These are phyloP conservation scores for Aspergillus novoparasiticus DNA, from an alignment of 2,329 filamentous ascomycete species.

Conservation along the genomic window DNA sequence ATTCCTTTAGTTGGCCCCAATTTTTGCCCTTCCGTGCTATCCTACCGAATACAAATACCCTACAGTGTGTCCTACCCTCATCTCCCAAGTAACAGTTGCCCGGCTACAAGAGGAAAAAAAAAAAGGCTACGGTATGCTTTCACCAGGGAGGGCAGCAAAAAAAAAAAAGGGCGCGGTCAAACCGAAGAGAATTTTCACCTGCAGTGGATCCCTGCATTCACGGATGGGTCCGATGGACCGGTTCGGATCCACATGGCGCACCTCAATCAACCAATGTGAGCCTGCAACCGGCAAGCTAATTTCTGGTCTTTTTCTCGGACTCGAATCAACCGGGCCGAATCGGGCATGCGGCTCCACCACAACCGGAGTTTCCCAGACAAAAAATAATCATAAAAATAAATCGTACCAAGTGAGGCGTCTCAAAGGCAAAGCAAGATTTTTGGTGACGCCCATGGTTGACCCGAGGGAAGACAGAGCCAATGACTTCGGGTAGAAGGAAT, in stretches of 20 bases:
- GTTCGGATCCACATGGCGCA: constrained; percentile 16
- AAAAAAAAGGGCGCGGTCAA: constrained; percentile 1
- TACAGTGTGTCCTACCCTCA: background rate
- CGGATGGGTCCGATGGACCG: constrained; percentile 25
- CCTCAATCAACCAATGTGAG: constrained; percentile 12
- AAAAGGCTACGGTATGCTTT: background rate
- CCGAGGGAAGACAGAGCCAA: background rate
- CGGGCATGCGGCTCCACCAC: constrained; percentile 29
- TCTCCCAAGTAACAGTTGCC: background rate
- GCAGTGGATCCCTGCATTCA: constrained; percentile 15
- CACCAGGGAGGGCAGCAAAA: background rate
- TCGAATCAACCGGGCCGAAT: constrained; percentile 28
- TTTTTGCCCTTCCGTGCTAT: background rate
- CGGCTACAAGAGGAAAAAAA: background rate
- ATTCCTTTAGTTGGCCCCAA: background rate
- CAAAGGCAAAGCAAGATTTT: background rate
- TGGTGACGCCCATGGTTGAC: background rate
- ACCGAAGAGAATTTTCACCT: constrained; percentile 7
- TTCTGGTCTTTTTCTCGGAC: constrained; percentile 21
- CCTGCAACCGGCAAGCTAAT: constrained; percentile 3
- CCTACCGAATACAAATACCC: background rate
- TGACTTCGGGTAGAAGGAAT: constrained; percentile 18
- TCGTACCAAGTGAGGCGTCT: background rate
- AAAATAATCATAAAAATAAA: background rate
- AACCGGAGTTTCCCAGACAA: constrained; percentile 17